A percentile compares a stretch with the other conserved stretches of the same genome.
phyloP scores from a whole-genome alignment of 2,329 filamentous ascomycete species.

The Aureobasidium melanogenum region DNA sequence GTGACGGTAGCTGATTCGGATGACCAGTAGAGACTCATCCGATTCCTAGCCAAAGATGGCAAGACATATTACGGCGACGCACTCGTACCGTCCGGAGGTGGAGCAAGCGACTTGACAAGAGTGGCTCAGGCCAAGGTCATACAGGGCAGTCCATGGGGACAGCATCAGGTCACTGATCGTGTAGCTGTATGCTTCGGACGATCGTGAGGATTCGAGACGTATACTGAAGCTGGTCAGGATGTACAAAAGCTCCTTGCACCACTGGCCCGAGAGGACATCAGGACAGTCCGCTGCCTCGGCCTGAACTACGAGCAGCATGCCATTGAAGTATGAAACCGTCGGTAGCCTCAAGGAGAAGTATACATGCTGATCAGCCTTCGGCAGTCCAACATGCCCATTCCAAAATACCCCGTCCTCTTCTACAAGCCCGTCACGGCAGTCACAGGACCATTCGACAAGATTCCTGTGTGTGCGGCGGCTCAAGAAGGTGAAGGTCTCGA shows the following conservation, averaged over 20 bases:
- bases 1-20: background rate
- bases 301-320: conserved; percentile 65
- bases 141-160: conserved; percentile 56
- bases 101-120: conserved; percentile 52
- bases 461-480: conserved; percentile 54
- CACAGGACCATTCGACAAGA: conserved; percentile 53
- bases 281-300: conserved; percentile 60
- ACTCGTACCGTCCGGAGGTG: conserved; percentile 53
- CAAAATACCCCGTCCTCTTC: conserved; percentile 62
- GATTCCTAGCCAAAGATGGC: conserved; percentile 61
- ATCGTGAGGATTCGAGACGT: background rate
- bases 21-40: conserved; percentile 55
- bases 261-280: conserved; percentile 52
- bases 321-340: background rate
- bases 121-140: conserved; percentile 54
- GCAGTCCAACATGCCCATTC: conserved; percentile 52
- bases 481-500: conserved; percentile 53
- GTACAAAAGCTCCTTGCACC: conserved; percentile 51
- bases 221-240: conserved; percentile 22
- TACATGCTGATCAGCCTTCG: background rate
- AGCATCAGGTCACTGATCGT: conserved; percentile 55
- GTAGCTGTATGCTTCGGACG: conserved; percentile 27
- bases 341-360: no score
- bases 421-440: conserved; percentile 61
- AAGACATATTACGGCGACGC: conserved; percentile 66